phyloP scores from a whole-genome alignment of 2,329 filamentous ascomycete genomes.

The Scytalidium lignicola region DNA sequence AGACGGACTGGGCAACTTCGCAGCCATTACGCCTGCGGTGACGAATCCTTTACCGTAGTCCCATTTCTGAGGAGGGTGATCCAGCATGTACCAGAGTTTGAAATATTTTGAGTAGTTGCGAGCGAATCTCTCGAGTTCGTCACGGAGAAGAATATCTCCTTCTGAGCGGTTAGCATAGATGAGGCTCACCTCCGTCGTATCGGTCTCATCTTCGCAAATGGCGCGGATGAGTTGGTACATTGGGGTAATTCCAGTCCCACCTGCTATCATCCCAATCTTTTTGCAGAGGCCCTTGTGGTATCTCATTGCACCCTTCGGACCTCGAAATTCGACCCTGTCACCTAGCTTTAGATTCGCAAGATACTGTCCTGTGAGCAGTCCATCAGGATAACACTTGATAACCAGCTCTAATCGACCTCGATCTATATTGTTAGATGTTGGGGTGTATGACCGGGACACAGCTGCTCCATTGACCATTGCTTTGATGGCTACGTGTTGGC shows the following conservation, averaged over 20 bases:
- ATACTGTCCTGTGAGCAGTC: constrained; percentile 45
- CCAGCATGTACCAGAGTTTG: constrained; percentile 50
- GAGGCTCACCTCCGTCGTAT: constrained; percentile 51
- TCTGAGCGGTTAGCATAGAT: constrained; percentile 56
- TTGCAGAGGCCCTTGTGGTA: constrained; percentile 39
- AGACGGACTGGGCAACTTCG: constrained; percentile 41
- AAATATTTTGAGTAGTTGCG: constrained; percentile 47
- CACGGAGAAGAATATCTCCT: constrained; percentile 52
- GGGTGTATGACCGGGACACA: constrained; percentile 35
- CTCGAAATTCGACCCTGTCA: constrained; percentile 46
- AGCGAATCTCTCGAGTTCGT: constrained; percentile 50
- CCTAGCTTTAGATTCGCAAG: constrained; percentile 42
- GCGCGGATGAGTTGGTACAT: constrained; percentile 60
- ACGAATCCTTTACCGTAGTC: constrained; percentile 43
- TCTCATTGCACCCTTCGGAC: constrained; percentile 52
- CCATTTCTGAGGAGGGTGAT: constrained; percentile 43
- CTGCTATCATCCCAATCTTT: constrained; percentile 50
- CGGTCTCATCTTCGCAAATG: constrained; percentile 55
- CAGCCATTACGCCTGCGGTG: constrained; percentile 43
- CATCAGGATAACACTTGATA: constrained; percentile 46
- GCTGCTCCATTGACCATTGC: constrained; percentile 28
- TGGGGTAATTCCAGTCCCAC: constrained; percentile 48
- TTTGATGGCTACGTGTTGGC: constrained; percentile 35
- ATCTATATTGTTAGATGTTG: constrained; percentile 45
- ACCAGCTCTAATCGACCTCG: constrained; percentile 45